A percentile compares a stretch with the other conserved stretches of the same genome.
Conservation (phyloP, 306 rosid species). For the Cucumis hystrix region DNA sequence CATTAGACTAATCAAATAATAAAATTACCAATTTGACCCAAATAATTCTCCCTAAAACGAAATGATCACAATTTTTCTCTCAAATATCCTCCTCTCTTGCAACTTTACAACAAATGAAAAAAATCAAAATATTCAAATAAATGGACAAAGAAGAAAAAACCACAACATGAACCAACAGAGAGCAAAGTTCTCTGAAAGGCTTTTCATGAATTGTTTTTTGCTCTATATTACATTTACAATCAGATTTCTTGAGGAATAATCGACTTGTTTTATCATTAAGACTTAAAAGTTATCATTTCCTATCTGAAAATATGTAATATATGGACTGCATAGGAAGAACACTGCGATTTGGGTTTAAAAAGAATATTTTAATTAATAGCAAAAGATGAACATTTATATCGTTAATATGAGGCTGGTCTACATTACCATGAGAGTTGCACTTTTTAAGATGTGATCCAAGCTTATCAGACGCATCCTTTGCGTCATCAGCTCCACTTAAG, state of each 20-base stretch:
- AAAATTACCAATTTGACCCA: background rate
- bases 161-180: background rate
- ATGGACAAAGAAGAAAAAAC: background rate
- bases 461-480: conserved; percentile 38
- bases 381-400: background rate
- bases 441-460: conserved; percentile 32
- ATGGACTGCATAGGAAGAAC: background rate
- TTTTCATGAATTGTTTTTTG: background rate
- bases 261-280: background rate
- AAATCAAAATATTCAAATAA: background rate
- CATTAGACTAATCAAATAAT: background rate
- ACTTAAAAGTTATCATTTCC: background rate
- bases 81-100: background rate
- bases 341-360: background rate
- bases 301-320: background rate
- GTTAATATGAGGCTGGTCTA: background rate
- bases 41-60: no score
- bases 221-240: background rate
- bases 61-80: background rate
- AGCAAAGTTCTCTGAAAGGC: background rate
- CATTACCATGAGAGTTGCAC: conserved; percentile 51
- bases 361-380: background rate
- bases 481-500: conserved; percentile 31
- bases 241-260: background rate
- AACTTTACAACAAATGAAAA: background rate